Evolutionary conservation across 352 stramenopile genomes (phyloP).

Genomic region (Phytophthora cajani): DNA sequence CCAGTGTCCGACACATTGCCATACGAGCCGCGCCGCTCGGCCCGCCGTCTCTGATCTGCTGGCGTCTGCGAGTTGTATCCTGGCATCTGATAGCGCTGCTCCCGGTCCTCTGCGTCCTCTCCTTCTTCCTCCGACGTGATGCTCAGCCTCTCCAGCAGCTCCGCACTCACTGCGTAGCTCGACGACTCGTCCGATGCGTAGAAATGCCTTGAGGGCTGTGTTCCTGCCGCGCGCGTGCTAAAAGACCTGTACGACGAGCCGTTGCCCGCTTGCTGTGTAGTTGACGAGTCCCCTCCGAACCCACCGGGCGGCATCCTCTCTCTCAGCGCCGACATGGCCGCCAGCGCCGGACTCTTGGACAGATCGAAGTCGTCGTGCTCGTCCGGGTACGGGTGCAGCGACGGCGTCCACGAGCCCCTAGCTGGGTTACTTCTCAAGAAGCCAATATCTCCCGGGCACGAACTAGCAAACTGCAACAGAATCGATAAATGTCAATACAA

Average conservation of each 20-base stretch:
- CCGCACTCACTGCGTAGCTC: slow-evolving; percentile 39
- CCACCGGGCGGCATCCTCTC: slow-evolving; percentile 35
- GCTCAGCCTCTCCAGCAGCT: slow-evolving; percentile 43
- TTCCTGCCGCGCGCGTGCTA: slow-evolving; percentile 21
- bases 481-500: background rate
- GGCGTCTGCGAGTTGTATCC: slow-evolving; percentile 25
- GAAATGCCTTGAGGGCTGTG: slow-evolving; percentile 34
- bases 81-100: slow-evolving; percentile 37
- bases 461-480: slow-evolving; percentile 61
- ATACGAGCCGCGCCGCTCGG: slow-evolving; percentile 62
- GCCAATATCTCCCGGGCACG: slow-evolving; percentile 70
- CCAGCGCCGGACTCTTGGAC: slow-evolving; percentile 71
- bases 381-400: slow-evolving; percentile 25
- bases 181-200: slow-evolving; percentile 43
- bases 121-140: slow-evolving; percentile 46
- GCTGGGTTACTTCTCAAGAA: slow-evolving; percentile 53
- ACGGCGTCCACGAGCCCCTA: slow-evolving; percentile 51
- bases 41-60: slow-evolving; percentile 32
- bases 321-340: slow-evolving; percentile 68
- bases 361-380: slow-evolving; percentile 71
- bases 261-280: slow-evolving; percentile 29
- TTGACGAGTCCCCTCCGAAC: slow-evolving; percentile 17
- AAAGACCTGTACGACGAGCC: slow-evolving; percentile 33
- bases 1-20: slow-evolving; percentile 51
- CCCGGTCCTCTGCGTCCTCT: slow-evolving; percentile 28